Evolutionary conservation across 129 eudicot species (phyloP).

Genomic region (Arctium lappa): DNA sequence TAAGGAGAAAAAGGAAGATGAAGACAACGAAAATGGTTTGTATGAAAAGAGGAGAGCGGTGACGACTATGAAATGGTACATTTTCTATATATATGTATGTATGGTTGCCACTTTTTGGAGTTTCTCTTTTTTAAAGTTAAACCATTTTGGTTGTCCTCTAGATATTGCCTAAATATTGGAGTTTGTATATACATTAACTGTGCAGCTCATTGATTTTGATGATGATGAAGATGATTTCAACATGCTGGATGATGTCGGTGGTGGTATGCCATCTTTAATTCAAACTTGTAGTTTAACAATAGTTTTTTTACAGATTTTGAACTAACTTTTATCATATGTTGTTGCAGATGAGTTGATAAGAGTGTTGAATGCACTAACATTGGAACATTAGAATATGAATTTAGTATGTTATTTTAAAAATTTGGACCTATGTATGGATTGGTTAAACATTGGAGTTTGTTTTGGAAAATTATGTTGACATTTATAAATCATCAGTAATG

Average conservation of each 20-base stretch:
- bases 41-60: constrained; percentile 57
- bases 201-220: constrained; percentile 51
- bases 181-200: background rate
- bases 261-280: constrained; percentile 36
- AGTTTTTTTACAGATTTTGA: too few relatives aligned
- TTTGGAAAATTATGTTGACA: too few relatives aligned
- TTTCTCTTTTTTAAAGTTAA: too few relatives aligned
- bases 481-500: too few relatives aligned
- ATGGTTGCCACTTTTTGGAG: background rate
- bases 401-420: too few relatives aligned
- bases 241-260: constrained; percentile 44
- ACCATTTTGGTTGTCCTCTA: background rate
- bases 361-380: too few relatives aligned
- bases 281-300: background rate
- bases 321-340: too few relatives aligned
- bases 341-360: too few relatives aligned
- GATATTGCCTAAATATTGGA: background rate
- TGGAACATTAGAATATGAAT: too few relatives aligned
- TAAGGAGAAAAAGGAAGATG: constrained; percentile 50
- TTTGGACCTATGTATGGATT: too few relatives aligned
- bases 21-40: constrained; percentile 35
- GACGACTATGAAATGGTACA: constrained; percentile 64
- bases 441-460: too few relatives aligned
- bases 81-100: too few relatives aligned
- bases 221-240: constrained; percentile 84